Conservation (phyloP, 1,284 basidiomycete genomes). For the Xerocomus minutiporus region DNA sequence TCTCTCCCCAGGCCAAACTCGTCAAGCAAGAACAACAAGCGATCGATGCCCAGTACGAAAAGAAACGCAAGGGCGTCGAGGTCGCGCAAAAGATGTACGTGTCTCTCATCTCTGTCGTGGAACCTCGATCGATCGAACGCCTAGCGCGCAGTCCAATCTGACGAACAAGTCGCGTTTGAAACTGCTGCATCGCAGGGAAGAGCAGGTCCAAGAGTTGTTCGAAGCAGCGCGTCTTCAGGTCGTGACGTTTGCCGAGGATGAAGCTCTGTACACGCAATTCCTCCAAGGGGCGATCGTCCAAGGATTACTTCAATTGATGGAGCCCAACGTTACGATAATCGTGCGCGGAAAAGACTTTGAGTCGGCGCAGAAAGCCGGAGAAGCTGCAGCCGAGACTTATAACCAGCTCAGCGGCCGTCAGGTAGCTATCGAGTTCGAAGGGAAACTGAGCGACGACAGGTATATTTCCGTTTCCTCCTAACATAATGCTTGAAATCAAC, state of each 20-base stretch:
- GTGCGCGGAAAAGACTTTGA: slow-evolving; percentile 62
- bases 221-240: slow-evolving; percentile 65
- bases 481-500: slow-evolving; percentile 1
- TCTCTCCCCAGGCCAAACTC: slow-evolving; percentile 72
- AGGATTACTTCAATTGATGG: slow-evolving; percentile 68
- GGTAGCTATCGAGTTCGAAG: slow-evolving; percentile 61
- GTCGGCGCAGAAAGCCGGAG: slow-evolving; percentile 55
- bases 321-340: slow-evolving; percentile 60
- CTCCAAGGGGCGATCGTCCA: slow-evolving; percentile 81
- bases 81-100: slow-evolving; percentile 92
- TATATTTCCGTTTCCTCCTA: slow-evolving; percentile 34
- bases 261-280: slow-evolving; percentile 72
- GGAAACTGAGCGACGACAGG: slow-evolving; percentile 69
- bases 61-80: slow-evolving; percentile 90
- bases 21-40: slow-evolving; percentile 91
- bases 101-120: not conserved
- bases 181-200: slow-evolving; percentile 88
- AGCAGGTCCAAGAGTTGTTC: slow-evolving; percentile 90
- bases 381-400: slow-evolving; percentile 61
- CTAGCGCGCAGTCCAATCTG: slow-evolving; percentile 89
- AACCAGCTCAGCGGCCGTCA: slow-evolving; percentile 73
- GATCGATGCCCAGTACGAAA: slow-evolving; percentile 89
- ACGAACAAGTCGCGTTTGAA: slow-evolving; percentile 95
- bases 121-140: not conserved
- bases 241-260: slow-evolving; percentile 61